Conservation (phyloP, 495 filamentous ascomycete species). For the Cairneyella variabilis region DNA sequence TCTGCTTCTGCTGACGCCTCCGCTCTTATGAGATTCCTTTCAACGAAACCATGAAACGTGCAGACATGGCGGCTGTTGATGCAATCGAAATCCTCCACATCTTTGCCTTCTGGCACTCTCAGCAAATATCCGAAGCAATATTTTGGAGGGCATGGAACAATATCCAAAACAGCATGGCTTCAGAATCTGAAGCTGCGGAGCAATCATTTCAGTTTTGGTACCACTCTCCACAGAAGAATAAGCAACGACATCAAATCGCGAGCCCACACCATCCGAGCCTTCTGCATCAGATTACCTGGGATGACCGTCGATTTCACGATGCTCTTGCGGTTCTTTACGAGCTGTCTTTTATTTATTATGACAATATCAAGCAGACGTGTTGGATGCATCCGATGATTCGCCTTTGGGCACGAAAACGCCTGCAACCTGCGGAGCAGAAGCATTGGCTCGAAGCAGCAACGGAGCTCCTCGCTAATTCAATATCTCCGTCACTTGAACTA, state of each 20-base stretch:
- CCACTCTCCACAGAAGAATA: no score
- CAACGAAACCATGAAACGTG: background rate
- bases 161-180: no score
- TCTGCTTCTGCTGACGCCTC: no score
- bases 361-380: background rate
- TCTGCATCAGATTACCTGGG: no score
- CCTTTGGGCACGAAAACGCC: background rate
- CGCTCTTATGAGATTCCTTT: slow-evolving; percentile 2
- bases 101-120: slow-evolving; percentile 1
- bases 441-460: background rate
- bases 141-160: background rate
- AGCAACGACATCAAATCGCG: no score
- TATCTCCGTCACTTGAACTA: background rate
- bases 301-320: background rate
- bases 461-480: background rate
- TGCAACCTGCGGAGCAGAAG: background rate
- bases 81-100: background rate
- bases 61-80: background rate
- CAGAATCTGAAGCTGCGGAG: no score
- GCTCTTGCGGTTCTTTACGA: background rate
- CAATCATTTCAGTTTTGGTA: no score
- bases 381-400: background rate
- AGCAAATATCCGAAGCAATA: background rate
- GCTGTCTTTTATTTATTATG: background rate
- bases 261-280: no score